These are phyloP conservation scores for Isabelozyma gotoi DNA, from an alignment of 805 yeast species.

Conservation along the genomic window DNA sequence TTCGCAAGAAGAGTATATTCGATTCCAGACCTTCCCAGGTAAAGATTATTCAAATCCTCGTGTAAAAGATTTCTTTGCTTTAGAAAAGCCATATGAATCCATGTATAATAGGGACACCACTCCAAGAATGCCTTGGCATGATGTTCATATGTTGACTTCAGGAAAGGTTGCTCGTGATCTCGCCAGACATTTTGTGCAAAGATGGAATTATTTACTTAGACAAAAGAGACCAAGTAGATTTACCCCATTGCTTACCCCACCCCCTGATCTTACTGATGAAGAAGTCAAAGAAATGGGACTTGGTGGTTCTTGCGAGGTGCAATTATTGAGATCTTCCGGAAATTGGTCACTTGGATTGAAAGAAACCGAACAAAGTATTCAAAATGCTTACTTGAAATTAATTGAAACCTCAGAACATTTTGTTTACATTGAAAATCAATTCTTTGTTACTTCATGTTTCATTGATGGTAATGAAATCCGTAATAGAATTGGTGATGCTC, in stretches of 20 bases:
- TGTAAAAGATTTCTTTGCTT: slow-evolving; percentile 76
- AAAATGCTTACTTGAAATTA: slow-evolving; percentile 84
- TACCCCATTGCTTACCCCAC: slow-evolving; percentile 90
- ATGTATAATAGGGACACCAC: slow-evolving; percentile 79
- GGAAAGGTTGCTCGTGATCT: slow-evolving; percentile 95
- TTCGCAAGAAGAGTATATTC: slow-evolving; percentile 41
- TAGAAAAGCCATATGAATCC: slow-evolving; percentile 85
- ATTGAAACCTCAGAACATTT: slow-evolving; percentile 93
- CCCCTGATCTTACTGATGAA: slow-evolving; percentile 76
- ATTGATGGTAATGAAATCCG: slow-evolving; percentile 82
- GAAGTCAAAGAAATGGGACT: slow-evolving; percentile 63
- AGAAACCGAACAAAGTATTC: slow-evolving; percentile 84
- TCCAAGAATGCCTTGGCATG: slow-evolving; percentile 99
- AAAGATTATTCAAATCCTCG: slow-evolving; percentile 97
- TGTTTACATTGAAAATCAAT: slow-evolving; percentile 93
- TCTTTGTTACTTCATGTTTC: slow-evolving; percentile 85
- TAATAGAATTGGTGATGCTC: slow-evolving; percentile 92
- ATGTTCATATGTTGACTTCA: slow-evolving; percentile 91
- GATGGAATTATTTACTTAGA: slow-evolving; percentile 93
- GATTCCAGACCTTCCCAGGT: slow-evolving; percentile 82
- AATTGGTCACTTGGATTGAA: slow-evolving; percentile 91
- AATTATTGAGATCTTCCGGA: slow-evolving; percentile 84
- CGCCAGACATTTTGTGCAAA: slow-evolving; percentile 90
- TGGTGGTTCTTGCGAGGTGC: slow-evolving; percentile 89
- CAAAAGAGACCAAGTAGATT: slow-evolving; percentile 93